These are phyloP conservation scores for Penicillium canariense DNA, from an alignment of 495 filamentous ascomycete species.

Conservation along the genomic window DNA sequence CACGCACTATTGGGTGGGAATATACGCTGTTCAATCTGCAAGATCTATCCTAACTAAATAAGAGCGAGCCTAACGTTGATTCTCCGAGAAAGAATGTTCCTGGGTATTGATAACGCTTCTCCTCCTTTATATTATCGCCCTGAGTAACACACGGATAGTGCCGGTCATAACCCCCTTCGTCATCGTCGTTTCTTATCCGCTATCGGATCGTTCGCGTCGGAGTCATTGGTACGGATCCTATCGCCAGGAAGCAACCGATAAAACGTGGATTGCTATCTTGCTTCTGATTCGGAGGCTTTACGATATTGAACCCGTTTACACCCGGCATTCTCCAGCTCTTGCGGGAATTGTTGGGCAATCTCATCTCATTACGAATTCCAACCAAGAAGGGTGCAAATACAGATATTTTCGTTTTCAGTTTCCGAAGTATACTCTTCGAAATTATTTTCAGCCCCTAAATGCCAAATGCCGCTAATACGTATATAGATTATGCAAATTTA, in stretches of 20 bases:
- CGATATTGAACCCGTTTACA: neutral
- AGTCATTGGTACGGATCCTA: constrained; percentile 6
- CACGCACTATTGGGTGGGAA: no score
- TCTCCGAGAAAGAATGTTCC: no score
- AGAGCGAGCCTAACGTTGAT: no score
- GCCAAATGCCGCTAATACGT: no score
- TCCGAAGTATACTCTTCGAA: no score
- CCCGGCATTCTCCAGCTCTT: neutral
- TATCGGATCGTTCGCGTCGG: constrained; percentile 18
- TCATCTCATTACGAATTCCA: constrained; percentile 6
- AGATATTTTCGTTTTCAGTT: no score
- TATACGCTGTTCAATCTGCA: no score
- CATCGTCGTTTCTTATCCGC: constrained; percentile 21
- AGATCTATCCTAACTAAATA: no score
- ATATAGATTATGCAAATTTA: no score
- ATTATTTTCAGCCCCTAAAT: no score
- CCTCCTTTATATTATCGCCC: neutral
- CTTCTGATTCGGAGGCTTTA: neutral
- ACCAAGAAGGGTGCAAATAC: neutral
- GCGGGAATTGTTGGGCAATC: constrained; percentile 3
- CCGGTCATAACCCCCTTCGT: neutral
- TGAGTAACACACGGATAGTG: neutral
- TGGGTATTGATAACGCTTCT: neutral
- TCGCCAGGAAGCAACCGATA: neutral
- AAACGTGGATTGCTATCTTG: constrained; percentile 5